Percentiles rank a stretch among this genome's conserved stretches.
These are phyloP conservation scores for Aaosphaeria arxii DNA, from an alignment of 2,329 filamentous ascomycete species.

Conservation along the genomic window DNA sequence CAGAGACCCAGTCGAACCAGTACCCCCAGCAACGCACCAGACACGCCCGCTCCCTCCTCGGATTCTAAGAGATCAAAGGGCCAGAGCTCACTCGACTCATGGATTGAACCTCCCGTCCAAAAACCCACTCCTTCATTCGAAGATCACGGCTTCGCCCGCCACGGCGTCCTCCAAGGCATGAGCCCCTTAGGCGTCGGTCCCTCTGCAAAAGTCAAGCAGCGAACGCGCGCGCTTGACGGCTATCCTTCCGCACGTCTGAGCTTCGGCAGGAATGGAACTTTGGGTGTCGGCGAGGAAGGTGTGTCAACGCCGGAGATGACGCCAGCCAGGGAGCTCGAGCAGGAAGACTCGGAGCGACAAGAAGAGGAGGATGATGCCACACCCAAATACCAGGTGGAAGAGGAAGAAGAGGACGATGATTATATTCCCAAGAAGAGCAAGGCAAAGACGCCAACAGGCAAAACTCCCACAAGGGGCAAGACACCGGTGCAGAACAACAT, in stretches of 20 bases:
- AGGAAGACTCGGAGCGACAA: constrained; percentile 37
- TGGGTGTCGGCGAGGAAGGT: constrained; percentile 37
- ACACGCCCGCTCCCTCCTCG: constrained; percentile 22
- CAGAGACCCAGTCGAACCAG: constrained; percentile 30
- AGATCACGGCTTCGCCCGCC: constrained; percentile 69
- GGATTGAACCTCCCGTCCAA: constrained; percentile 58
- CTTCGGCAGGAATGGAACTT: constrained; percentile 41
- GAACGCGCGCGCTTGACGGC: constrained; percentile 46
- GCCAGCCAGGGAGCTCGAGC: constrained; percentile 37
- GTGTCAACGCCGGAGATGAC: constrained; percentile 47
- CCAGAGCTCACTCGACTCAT: constrained; percentile 43
- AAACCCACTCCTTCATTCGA: constrained; percentile 66
- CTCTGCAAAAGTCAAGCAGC: constrained; percentile 57
- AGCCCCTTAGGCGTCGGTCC: constrained; percentile 74
- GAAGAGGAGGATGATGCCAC: constrained; percentile 32
- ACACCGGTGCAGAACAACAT: constrained; percentile 34
- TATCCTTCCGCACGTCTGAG: constrained; percentile 35
- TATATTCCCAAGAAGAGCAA: constrained; percentile 39
- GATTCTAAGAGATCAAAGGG: constrained; percentile 29
- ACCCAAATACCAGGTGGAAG: constrained; percentile 26
- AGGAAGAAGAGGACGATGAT: constrained; percentile 49
- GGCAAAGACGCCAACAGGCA: constrained; percentile 26
- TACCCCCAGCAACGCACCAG: constrained; percentile 10
- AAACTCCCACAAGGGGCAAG: constrained; percentile 17
- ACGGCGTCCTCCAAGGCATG: constrained; percentile 81